Evolutionary conservation across 208 protist genomes (phyloP).

Genomic region (Wallacemonas rigidus): DNA sequence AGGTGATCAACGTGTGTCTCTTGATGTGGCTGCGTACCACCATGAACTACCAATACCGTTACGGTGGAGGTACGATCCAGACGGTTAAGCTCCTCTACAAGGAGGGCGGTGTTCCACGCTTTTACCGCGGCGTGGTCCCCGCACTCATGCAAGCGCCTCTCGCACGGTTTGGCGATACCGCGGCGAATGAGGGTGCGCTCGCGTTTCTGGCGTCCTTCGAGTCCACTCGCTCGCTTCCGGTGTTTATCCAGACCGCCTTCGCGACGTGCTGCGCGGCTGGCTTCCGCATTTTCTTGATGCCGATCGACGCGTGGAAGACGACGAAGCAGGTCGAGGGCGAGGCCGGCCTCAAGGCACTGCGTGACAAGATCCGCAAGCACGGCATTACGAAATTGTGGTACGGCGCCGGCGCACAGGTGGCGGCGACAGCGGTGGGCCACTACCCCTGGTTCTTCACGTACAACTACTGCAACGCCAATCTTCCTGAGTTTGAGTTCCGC

Average conservation of each 20-base stretch:
- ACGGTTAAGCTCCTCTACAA: slow-evolving; percentile 18
- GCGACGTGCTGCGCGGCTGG: slow-evolving; percentile 19
- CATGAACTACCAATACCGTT: slow-evolving; percentile 32
- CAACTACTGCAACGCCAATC: slow-evolving; percentile 23
- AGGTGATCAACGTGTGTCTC: slow-evolving; percentile 24
- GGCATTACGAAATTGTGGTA: slow-evolving; percentile 22
- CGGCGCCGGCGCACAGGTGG: slow-evolving; percentile 17
- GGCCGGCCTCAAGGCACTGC: slow-evolving; percentile 19
- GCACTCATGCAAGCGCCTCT: slow-evolving; percentile 26
- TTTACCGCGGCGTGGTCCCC: slow-evolving; percentile 25
- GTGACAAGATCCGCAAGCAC: slow-evolving; percentile 17
- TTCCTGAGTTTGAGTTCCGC: slow-evolving; percentile 23
- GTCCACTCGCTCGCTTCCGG: slow-evolving; percentile 12
- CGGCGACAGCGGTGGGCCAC: slow-evolving; percentile 23
- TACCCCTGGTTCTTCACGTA: slow-evolving; percentile 26
- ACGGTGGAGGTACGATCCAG: slow-evolving; percentile 16
- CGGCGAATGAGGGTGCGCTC: slow-evolving; percentile 24
- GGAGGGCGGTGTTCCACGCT: slow-evolving; percentile 26
- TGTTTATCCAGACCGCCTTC: slow-evolving; percentile 18
- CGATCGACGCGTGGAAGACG: slow-evolving; percentile 32
- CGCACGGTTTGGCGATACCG: slow-evolving; percentile 24
- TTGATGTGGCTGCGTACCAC: slow-evolving; percentile 30
- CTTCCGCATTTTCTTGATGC: slow-evolving; percentile 26
- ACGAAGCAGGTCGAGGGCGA: slow-evolving; percentile 27
- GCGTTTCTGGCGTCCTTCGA: slow-evolving; percentile 17